Evolutionary conservation across 1,139 yeast genomes (phyloP), one percentile per base, ranked within the genome.

Genomic region (Diutina rugosa): DNA sequence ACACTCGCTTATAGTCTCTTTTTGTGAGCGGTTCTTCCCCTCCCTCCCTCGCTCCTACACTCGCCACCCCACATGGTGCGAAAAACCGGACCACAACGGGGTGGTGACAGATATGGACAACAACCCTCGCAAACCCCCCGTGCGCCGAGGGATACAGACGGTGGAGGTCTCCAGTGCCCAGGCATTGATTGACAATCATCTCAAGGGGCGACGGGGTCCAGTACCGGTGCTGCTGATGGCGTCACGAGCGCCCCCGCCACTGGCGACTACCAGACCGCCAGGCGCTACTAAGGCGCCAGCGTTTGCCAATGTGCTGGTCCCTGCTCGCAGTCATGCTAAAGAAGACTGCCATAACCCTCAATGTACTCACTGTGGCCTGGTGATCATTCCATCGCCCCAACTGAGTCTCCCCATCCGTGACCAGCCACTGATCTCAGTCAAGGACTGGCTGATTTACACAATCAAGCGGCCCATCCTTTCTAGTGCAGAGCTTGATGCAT

Each of bases 371-470:
- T 86, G 93, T 68, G 90, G 91, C 0, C 70, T 77, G 8, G 87
- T 85, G 46, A 84, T 86, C 3, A 85, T 85, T 21, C 93, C 95
- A 0, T 76, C 89, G 0, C 95, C 93, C 1, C 76, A 75, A 49
- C 81, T 90, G 1, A 72, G 82, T 3, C 71, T 77, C 59, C 93
- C 93, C 0, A 64, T 83, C 10, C 73, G 72, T 51, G 90, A 86
- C 62, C 70, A 76, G 44, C 93, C 93, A 0, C 81, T 87, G 18
- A 85, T 87, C 4, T 69, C 83, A 1, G 74, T 87, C 4, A 78
- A 79, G 57, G 81, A 84, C 58, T 93, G 98, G 98, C 80, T 82
- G 59, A 80, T 93, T 9, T 79, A 76, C 61, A 85, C 96, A 0
- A 72, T 76, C 54, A 84, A 90, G 65, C 80, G 80, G 57, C 96